Evolutionary conservation across 202 grass and related monocot species (phyloP).

Genomic region (Setaria italica): DNA sequence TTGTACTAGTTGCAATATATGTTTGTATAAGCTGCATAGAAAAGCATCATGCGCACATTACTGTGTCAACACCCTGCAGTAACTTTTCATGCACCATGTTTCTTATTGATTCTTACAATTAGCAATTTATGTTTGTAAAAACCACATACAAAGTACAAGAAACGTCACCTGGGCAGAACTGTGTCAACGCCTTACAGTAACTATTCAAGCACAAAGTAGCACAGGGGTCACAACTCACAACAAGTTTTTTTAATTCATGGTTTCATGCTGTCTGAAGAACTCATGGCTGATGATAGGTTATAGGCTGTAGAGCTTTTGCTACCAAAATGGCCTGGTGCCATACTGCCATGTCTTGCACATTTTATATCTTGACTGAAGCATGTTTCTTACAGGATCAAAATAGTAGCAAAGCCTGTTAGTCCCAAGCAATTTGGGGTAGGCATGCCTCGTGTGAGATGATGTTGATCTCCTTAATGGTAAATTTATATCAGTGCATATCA

Average conservation of each 20-base stretch:
- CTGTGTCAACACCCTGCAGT: not conserved
- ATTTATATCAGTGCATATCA: conserved; percentile 26
- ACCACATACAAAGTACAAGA: not conserved
- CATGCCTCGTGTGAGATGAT: conserved; percentile 16
- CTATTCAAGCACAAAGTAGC: not conserved
- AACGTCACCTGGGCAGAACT: not conserved
- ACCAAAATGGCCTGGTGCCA: not conserved
- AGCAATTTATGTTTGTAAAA: conserved; percentile 12
- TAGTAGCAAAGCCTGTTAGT: not conserved
- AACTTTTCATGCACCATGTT: not conserved
- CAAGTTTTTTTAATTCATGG: not conserved
- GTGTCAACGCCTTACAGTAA: not conserved
- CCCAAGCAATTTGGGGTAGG: not conserved
- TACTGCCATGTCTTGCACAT: not conserved
- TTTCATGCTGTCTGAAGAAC: not conserved
- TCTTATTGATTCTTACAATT: not conserved
- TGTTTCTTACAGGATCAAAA: not conserved
- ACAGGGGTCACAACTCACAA: not conserved
- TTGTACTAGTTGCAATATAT: conserved; percentile 23
- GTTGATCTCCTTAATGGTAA: not conserved
- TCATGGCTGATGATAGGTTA: conserved; percentile 5
- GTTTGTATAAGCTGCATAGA: not conserved
- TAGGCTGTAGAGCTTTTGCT: conserved; percentile 1
- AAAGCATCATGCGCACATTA: not conserved
- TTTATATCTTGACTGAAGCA: not conserved